phyloP scores from a whole-genome alignment of 1,284 basidiomycete genomes.

The Irpex sp. region DNA sequence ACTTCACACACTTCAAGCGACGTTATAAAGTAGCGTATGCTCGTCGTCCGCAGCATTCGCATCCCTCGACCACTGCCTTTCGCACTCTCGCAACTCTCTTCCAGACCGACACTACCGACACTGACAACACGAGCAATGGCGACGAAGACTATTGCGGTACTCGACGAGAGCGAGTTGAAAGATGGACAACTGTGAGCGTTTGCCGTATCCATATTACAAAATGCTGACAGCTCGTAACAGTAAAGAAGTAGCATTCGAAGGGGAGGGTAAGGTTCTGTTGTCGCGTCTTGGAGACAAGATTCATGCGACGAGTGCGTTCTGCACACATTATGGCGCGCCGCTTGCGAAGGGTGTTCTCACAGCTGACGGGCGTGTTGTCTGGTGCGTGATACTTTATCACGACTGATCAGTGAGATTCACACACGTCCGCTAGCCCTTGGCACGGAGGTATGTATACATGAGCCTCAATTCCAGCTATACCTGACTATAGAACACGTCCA shows the following conservation, averaged over 20 bases:
- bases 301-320: conserved; percentile 81
- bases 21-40: not conserved
- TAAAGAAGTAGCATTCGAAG: conserved; percentile 81
- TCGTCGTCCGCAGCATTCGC: conserved; percentile 9
- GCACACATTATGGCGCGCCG: conserved; percentile 87
- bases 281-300: conserved; percentile 74
- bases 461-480: not conserved
- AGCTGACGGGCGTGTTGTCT: conserved; percentile 76
- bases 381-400: conserved; percentile 41
- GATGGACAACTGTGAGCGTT: conserved; percentile 72
- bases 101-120: not conserved
- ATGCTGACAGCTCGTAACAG: conserved; percentile 30
- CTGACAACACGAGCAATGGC: conserved; percentile 29
- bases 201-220: not conserved
- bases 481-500: conserved; percentile 22
- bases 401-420: not conserved
- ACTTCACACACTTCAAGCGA: not conserved
- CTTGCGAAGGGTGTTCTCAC: conserved; percentile 83
- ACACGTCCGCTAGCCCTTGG: conserved; percentile 63
- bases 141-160: conserved; percentile 59
- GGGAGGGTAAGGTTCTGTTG: conserved; percentile 77
- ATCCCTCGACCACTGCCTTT: not conserved
- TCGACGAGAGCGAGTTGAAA: conserved; percentile 61
- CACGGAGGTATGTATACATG: conserved; percentile 63
- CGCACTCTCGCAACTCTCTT: conserved; percentile 2